Evolutionary conservation across 306 rosid species (phyloP).

Genomic region (Trichosanthes cucumerina): DNA sequence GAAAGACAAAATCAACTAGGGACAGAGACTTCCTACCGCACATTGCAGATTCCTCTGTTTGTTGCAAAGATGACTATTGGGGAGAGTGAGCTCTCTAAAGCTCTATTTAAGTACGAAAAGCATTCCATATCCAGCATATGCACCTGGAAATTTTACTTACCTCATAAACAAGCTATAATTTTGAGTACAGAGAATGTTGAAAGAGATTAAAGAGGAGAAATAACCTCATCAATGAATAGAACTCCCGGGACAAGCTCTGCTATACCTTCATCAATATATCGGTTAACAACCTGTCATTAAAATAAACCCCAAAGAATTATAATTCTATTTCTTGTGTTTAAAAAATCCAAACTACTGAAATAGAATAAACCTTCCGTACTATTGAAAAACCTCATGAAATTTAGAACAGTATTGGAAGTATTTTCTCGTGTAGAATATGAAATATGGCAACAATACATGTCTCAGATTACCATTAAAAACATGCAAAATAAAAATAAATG

Average conservation of each 20-base stretch:
- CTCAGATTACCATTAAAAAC: background rate
- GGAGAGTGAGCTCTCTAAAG: conserved; percentile 90
- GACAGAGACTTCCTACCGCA: conserved; percentile 47
- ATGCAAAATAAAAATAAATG: background rate
- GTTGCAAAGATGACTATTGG: conserved; percentile 97
- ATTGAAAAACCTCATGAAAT: background rate
- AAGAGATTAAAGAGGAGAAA: background rate
- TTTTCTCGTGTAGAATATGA: background rate
- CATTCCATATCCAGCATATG: conserved; percentile 97
- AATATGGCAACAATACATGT: background rate
- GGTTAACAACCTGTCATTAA: conserved; percentile 71
- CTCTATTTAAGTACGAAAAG: conserved; percentile 89
- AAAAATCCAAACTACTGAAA: background rate
- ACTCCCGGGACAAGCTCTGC: conserved; percentile 99
- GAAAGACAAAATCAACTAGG: background rate
- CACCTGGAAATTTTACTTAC: conserved; percentile 35
- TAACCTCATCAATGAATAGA: conserved; percentile 69
- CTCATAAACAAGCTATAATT: background rate
- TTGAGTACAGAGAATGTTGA: background rate
- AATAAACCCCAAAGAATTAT: background rate
- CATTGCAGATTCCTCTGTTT: conserved; percentile 90
- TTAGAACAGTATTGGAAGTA: background rate
- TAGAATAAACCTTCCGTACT: background rate
- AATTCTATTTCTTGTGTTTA: background rate
- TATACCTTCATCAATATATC: conserved; percentile 91